Evolutionary conservation across 2,329 filamentous ascomycete species (phyloP).

Genomic region (Colletotrichum australisinense): DNA sequence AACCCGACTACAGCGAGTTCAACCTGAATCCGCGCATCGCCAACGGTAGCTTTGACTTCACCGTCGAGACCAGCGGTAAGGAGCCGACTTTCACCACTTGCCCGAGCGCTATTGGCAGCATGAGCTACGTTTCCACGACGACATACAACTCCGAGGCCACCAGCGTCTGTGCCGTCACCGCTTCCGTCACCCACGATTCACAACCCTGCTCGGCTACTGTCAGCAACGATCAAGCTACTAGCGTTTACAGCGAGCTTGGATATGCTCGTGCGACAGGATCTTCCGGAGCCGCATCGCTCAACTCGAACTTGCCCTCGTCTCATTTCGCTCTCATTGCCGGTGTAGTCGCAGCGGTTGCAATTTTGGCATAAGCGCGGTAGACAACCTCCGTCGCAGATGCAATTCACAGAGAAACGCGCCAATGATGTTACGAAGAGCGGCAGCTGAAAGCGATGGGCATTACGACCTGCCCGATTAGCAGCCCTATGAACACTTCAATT

Average conservation of each 20-base stretch:
- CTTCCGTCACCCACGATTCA: slow-evolving; percentile 28
- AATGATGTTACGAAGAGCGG: not conserved
- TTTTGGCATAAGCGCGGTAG: slow-evolving; percentile 14
- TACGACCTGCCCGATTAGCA: slow-evolving; percentile 24
- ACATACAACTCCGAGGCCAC: slow-evolving; percentile 32
- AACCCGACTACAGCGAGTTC: slow-evolving; percentile 32
- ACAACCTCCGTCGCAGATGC: not conserved
- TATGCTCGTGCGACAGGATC: slow-evolving; percentile 29
- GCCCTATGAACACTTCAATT: not conserved
- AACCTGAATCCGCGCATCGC: slow-evolving; percentile 31
- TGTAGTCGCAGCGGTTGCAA: slow-evolving; percentile 6
- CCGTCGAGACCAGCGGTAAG: slow-evolving; percentile 23
- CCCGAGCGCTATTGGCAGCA: slow-evolving; percentile 24
- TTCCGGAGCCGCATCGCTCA: slow-evolving; percentile 7
- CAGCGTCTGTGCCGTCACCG: slow-evolving; percentile 34
- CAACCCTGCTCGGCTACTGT: slow-evolving; percentile 32
- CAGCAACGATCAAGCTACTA: slow-evolving; percentile 30
- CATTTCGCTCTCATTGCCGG: slow-evolving; percentile 11
- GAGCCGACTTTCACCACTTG: slow-evolving; percentile 34
- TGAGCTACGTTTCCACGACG: slow-evolving; percentile 33
- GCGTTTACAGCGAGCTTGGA: slow-evolving; percentile 29
- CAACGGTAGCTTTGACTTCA: slow-evolving; percentile 35
- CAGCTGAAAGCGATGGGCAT: slow-evolving; percentile 5
- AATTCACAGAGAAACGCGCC: not conserved
- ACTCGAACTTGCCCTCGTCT: slow-evolving; percentile 1